phyloP scores from a whole-genome alignment of 2,329 filamentous ascomycete species.

The Didymella sp. region DNA sequence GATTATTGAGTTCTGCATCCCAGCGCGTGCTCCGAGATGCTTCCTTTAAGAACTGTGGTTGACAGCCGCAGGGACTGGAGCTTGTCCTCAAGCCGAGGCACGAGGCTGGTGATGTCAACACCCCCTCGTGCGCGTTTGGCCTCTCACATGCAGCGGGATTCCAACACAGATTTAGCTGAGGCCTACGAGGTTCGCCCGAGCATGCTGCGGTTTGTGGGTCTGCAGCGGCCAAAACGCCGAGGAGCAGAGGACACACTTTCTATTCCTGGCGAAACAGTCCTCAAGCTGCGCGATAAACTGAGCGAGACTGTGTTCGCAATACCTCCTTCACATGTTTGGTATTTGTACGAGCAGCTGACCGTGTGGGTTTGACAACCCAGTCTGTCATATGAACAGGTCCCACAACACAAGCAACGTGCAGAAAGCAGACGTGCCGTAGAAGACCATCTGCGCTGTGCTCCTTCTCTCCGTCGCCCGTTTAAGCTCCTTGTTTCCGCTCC shows the following conservation, averaged over 20 bases:
- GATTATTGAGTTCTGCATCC: slow-evolving; percentile 7
- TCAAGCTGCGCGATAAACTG: slow-evolving; percentile 18
- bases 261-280: slow-evolving; percentile 29
- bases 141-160: slow-evolving; percentile 35
- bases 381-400: slow-evolving; percentile 56
- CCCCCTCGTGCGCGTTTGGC: slow-evolving; percentile 12
- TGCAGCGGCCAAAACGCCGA: slow-evolving; percentile 21
- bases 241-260: slow-evolving; percentile 27
- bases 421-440: slow-evolving; percentile 56
- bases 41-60: slow-evolving; percentile 24
- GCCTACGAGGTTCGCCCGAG: slow-evolving; percentile 10
- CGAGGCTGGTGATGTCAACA: slow-evolving; percentile 31
- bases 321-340: slow-evolving; percentile 21
- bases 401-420: slow-evolving; percentile 57
- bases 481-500: slow-evolving; percentile 87
- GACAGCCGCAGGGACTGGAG: slow-evolving; percentile 16
- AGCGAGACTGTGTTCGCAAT: slow-evolving; percentile 8
- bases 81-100: slow-evolving; percentile 37
- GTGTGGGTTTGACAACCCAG: neutral
- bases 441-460: slow-evolving; percentile 59
- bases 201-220: slow-evolving; percentile 27
- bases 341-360: slow-evolving; percentile 14
- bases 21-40: slow-evolving; percentile 21
- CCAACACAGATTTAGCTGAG: slow-evolving; percentile 11
- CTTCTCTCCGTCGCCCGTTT: slow-evolving; percentile 73